These are phyloP conservation scores for Solanum dulcamara DNA, from an alignment of 257 asterid genomes.

Conservation along the genomic window DNA sequence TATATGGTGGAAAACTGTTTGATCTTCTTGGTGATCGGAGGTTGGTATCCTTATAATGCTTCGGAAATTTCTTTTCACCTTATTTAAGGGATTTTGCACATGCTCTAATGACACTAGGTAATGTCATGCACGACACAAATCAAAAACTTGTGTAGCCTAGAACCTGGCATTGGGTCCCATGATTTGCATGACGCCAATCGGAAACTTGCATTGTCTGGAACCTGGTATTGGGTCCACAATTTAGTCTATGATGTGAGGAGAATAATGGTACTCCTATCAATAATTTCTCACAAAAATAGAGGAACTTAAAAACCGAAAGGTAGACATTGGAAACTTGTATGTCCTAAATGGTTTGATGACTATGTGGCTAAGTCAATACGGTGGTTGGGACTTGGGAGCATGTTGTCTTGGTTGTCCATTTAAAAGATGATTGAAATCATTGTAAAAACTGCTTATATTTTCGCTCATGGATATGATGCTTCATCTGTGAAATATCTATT, in stretches of 20 bases:
- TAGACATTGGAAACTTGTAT: neutral
- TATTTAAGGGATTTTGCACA: neutral
- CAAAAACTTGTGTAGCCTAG: neutral
- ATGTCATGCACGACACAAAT: neutral
- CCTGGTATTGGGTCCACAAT: neutral
- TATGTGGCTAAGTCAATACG: neutral
- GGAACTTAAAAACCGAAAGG: neutral
- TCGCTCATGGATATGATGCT: neutral
- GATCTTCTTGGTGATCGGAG: conserved; percentile 97
- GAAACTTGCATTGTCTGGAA: neutral
- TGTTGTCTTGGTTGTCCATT: neutral
- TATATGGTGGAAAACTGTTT: conserved; percentile 92
- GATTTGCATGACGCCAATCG: neutral
- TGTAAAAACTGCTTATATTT: neutral
- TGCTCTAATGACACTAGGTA: neutral
- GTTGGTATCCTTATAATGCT: conserved; percentile 31
- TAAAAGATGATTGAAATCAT: neutral
- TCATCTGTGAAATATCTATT: neutral
- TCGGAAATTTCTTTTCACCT: neutral
- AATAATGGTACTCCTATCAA: neutral
- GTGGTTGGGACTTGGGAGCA: neutral
- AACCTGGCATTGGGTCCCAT: neutral
- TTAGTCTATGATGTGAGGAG: neutral
- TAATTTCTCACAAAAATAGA: neutral
- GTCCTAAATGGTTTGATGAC: neutral